Percentiles rank a stretch among this genome's conserved stretches.
These are phyloP conservation scores for Ceratobasidium papillatum DNA, from an alignment of 1,284 basidiomycete species.

Conservation along the genomic window DNA sequence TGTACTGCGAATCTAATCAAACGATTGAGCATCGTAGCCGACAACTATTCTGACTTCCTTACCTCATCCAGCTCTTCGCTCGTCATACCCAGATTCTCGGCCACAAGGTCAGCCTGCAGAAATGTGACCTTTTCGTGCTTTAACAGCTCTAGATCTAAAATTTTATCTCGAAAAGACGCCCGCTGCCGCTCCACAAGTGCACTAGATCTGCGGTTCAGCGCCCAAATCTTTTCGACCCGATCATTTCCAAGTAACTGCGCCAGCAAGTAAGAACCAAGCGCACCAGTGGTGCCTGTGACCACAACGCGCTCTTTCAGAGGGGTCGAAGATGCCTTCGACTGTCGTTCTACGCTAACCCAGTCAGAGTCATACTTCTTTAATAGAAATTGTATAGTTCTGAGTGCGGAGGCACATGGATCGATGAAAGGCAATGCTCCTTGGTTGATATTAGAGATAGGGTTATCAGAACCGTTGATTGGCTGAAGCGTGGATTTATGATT, in stretches of 20 bases:
- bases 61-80: constrained; percentile 45
- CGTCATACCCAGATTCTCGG: constrained; percentile 47
- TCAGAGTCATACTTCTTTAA: constrained; percentile 1
- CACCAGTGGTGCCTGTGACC: constrained; percentile 53
- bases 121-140: constrained; percentile 38
- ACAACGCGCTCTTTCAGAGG: constrained; percentile 45
- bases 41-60: constrained; percentile 47
- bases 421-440: no score
- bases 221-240: constrained; percentile 39
- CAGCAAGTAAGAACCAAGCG: constrained; percentile 50
- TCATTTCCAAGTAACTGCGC: constrained; percentile 46
- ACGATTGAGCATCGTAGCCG: background rate
- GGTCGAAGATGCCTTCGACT: background rate
- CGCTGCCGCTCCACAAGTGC: constrained; percentile 28
- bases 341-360: background rate
- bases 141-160: constrained; percentile 11
- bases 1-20: constrained; percentile 31
- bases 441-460: no score
- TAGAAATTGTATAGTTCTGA: background rate
- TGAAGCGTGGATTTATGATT: no score
- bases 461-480: no score
- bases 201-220: constrained; percentile 35
- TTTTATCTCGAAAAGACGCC: constrained; percentile 34
- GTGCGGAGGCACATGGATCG: no score
- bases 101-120: constrained; percentile 47